Percentiles rank a stretch among this genome's conserved stretches.
These are phyloP conservation scores for Rhododendron henanense DNA, from an alignment of 148 eudicot genomes.

Conservation along the genomic window DNA sequence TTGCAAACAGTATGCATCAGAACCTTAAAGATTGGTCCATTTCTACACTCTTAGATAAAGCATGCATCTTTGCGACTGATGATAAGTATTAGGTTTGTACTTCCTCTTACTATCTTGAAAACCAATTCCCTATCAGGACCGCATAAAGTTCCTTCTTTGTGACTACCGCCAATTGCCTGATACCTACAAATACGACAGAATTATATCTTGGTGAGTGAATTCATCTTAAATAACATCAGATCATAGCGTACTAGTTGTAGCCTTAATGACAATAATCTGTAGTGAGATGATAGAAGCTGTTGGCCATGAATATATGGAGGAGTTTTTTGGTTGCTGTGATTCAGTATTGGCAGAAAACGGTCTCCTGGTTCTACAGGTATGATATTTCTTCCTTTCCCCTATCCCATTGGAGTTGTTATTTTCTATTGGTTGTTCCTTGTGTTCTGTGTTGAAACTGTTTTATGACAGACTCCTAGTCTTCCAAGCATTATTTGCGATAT, in stretches of 20 bases:
- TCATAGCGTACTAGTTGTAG: neutral
- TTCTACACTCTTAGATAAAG: neutral
- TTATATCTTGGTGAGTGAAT: conserved; percentile 67
- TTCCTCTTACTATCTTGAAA: neutral
- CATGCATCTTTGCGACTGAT: neutral
- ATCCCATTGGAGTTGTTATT: neutral
- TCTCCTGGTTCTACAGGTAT: conserved; percentile 78
- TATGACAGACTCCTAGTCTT: neutral
- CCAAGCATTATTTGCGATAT: neutral
- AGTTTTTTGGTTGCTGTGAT: conserved; percentile 68
- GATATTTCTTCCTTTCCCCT: neutral
- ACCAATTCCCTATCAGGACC: conserved; percentile 43
- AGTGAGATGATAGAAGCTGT: conserved; percentile 94
- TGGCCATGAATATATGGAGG: conserved; percentile 82
- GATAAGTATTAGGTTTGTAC: neutral
- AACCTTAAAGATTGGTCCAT: neutral
- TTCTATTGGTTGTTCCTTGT: neutral
- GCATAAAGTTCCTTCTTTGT: conserved; percentile 64
- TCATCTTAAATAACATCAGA: neutral
- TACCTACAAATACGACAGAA: conserved; percentile 58
- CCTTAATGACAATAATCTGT: conserved; percentile 7
- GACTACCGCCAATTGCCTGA: conserved; percentile 81
- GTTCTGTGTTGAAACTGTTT: neutral
- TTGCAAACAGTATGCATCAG: neutral
- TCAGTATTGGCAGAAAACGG: conserved; percentile 66